Percentiles rank a stretch among this genome's conserved stretches.
Conservation (phyloP, 75 land plant genomes). For the Gnetum montanum region DNA sequence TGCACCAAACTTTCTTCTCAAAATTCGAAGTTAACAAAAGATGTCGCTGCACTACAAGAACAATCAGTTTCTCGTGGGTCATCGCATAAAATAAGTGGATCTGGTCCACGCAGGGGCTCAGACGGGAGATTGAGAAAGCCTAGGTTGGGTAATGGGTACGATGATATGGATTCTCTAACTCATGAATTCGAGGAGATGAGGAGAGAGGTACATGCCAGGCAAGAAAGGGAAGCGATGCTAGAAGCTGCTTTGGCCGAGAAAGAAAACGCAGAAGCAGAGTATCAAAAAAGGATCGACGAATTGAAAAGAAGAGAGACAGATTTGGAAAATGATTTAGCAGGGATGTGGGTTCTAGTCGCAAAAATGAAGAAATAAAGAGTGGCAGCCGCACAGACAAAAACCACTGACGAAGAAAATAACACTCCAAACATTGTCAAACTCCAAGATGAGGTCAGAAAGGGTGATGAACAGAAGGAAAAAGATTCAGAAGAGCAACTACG, state of each 20-base stretch:
- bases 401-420: conserved; percentile 3
- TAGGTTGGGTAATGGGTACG: conserved; percentile 12
- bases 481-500: conserved; percentile 12
- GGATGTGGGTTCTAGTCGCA: conserved; percentile 99
- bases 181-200: conserved; percentile 64
- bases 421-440: conserved; percentile 13
- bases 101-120: conserved; percentile 12
- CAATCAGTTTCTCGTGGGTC: conserved; percentile 23
- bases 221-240: conserved; percentile 59
- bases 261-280: conserved; percentile 50
- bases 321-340: conserved; percentile 91
- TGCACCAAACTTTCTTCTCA: conserved; percentile 77
- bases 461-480: conserved; percentile 19
- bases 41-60: conserved; percentile 50
- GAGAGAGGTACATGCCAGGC: conserved; percentile 71
- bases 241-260: conserved; percentile 76
- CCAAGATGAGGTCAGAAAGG: conserved; percentile 12
- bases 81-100: too few relatives aligned
- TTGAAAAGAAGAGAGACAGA: conserved; percentile 68
- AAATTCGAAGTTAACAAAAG: conserved; percentile 69
- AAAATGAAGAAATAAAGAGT: conserved; percentile 73
- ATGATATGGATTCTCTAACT: conserved; percentile 41
- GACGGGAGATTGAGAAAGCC: conserved; percentile 17
- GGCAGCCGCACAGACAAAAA: background rate
- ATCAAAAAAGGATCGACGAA: conserved; percentile 64